Conservation (phyloP, 371 early-diverging fungal genomes). For the Apophysomyces sp. region DNA sequence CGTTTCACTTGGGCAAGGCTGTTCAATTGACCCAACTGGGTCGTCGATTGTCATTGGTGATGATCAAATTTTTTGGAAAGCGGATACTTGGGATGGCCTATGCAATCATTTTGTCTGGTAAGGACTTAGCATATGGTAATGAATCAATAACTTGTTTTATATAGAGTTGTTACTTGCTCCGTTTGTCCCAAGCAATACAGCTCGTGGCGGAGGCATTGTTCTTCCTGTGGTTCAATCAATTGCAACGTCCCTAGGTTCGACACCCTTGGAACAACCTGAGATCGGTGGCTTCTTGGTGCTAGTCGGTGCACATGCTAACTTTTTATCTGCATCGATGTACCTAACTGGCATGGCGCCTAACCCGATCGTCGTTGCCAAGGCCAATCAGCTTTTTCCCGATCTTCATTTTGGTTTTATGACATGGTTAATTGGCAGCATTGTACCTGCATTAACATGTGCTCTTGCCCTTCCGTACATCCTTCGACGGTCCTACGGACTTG, state of each 20-base stretch:
- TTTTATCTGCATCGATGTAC: slow-evolving; percentile 57
- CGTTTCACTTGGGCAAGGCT: slow-evolving; percentile 64
- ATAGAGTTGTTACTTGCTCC: slow-evolving; percentile 58
- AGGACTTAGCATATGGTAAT: background rate
- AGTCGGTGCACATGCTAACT: slow-evolving; percentile 52
- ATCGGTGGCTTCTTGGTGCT: slow-evolving; percentile 45
- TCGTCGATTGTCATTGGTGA: slow-evolving; percentile 45
- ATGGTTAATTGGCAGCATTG: slow-evolving; percentile 52
- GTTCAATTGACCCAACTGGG: slow-evolving; percentile 56
- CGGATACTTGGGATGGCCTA: slow-evolving; percentile 55
- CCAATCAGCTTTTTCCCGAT: slow-evolving; percentile 41
- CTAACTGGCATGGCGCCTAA: slow-evolving; percentile 68
- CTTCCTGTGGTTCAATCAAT: slow-evolving; percentile 63
- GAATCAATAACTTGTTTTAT: background rate
- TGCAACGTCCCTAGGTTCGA: slow-evolving; percentile 39
- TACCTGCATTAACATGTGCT: slow-evolving; percentile 32
- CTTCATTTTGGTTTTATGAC: slow-evolving; percentile 51
- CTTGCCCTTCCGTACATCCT: background rate
- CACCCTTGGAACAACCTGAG: slow-evolving; percentile 17
- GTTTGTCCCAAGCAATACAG: slow-evolving; percentile 66
- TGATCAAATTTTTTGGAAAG: slow-evolving; percentile 50
- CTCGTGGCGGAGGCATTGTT: slow-evolving; percentile 66
- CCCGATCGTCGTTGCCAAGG: slow-evolving; percentile 54
- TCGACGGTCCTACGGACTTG: background rate
- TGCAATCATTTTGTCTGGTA: slow-evolving; percentile 47